These are phyloP conservation scores for Petunia axillaris DNA, from an alignment of 257 asterid genomes.

Conservation along the genomic window DNA sequence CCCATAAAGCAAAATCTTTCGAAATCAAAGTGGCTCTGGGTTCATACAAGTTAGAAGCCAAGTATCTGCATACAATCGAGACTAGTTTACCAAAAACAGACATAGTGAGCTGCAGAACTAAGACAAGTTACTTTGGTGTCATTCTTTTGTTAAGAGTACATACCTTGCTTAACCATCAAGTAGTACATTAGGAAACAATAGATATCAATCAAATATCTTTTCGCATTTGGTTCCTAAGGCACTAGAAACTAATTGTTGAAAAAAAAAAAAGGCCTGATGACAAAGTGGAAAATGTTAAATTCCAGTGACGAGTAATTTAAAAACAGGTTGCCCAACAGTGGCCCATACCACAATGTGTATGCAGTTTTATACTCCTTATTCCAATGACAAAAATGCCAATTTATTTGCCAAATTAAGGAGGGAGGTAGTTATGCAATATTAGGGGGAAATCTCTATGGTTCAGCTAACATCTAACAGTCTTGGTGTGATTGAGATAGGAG, in stretches of 20 bases:
- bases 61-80: slow-evolving; percentile 8
- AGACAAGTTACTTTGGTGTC: not conserved
- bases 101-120: not conserved
- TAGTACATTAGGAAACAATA: not conserved
- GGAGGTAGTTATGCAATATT: not conserved
- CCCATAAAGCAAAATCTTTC: not conserved
- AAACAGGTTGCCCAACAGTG: not conserved
- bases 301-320: not conserved
- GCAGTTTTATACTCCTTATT: not conserved
- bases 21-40: not conserved
- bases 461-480: not conserved
- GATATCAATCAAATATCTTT: not conserved
- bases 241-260: not conserved
- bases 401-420: not conserved
- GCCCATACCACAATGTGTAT: not conserved
- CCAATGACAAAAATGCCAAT: not conserved
- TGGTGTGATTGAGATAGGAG: not conserved
- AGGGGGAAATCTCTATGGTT: not conserved
- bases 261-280: not conserved
- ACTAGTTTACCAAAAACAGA: not conserved
- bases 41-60: slow-evolving; percentile 13
- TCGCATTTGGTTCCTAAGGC: not conserved
- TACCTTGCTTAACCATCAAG: not conserved
- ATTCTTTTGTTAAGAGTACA: not conserved
- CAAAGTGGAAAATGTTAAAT: not conserved